Evolutionary conservation across 2,329 filamentous ascomycete species (phyloP), one percentile per base, ranked within the genome.

Genomic region (Epichloe uncinata): DNA sequence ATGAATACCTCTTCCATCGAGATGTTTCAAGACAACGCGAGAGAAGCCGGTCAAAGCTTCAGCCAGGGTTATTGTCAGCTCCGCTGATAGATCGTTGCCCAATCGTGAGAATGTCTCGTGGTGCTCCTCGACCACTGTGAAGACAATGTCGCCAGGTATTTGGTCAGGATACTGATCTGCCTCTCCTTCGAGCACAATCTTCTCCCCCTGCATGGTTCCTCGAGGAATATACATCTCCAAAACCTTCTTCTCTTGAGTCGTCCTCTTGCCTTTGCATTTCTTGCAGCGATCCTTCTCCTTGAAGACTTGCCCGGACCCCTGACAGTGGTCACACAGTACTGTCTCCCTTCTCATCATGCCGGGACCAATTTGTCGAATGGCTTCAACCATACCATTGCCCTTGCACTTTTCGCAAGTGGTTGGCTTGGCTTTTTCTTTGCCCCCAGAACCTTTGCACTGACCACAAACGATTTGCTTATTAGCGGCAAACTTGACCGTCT

Each of bases 221-320:
- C 86, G 81, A 9, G 91, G 89, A 53, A 98, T 95, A 71, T 97
- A 97, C 48, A 98, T 84, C 70, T 98, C 93, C 53, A 98, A 74
- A 3, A 91, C 86, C 72, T 97, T 98, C 69, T 87, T 93, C 69
- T 93, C 86, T 60, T 89, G 84, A 42, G 82, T 81, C 13, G 87
- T 89, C 54, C 87, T 80, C 67, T 86, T 87, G 61, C 93, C 93
- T 71, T 97, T 97, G 80, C 93, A 98, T 74, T 93, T 96, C 76
- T 95, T 95, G 75, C 93, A 98, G 64, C 88, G 87, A 63, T 98
- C 93, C 74, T 97, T 97, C 63, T 95, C 88, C 67, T 91, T 91
- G 72, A 82, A 95, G 62, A 90, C 82, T 62, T 83, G 82, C 5
- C 93, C 93, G n/a, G 82, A 78, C 35, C 90, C 91, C 53, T 82